These are phyloP conservation scores for Phytophthora sp. DNA, from an alignment of 352 stramenopile species.

Conservation along the genomic window DNA sequence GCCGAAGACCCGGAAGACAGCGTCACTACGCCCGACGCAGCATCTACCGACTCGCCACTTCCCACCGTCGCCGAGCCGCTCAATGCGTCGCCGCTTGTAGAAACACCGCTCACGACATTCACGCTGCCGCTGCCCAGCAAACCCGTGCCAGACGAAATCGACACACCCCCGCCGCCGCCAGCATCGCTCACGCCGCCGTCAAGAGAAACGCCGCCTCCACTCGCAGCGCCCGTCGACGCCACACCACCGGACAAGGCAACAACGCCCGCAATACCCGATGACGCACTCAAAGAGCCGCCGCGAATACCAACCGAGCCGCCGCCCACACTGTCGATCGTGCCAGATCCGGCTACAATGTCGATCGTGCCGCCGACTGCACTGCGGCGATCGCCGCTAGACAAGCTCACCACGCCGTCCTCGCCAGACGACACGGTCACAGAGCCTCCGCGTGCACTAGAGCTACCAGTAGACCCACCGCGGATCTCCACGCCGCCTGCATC, in stretches of 20 bases:
- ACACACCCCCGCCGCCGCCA: conserved; percentile 9
- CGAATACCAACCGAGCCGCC: conserved; percentile 17
- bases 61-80: conserved; percentile 9
- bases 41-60: conserved; percentile 4
- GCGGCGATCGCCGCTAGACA: conserved; percentile 14
- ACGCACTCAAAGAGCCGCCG: conserved; percentile 18
- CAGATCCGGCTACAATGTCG: conserved; percentile 22
- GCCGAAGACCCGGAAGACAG: conserved; percentile 17
- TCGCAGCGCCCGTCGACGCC: conserved; percentile 17
- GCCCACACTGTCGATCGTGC: conserved; percentile 19
- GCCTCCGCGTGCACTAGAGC: conserved; percentile 3
- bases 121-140: conserved; percentile 18
- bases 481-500: conserved; percentile 14
- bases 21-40: conserved; percentile 15
- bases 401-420: conserved; percentile 4
- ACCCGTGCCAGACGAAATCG: conserved; percentile 17
- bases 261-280: conserved; percentile 17
- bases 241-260: conserved; percentile 25
- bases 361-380: conserved; percentile 18
- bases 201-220: conserved; percentile 12
- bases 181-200: conserved; percentile 9
- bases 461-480: conserved; percentile 5
- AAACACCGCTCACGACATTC: conserved; percentile 10
- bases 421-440: conserved; percentile 17
- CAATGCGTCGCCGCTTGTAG: neutral